Percentiles rank a stretch among this genome's conserved stretches.
These are phyloP conservation scores for Persicaria tinctoria DNA, from an alignment of 148 eudicot genomes.

Conservation along the genomic window DNA sequence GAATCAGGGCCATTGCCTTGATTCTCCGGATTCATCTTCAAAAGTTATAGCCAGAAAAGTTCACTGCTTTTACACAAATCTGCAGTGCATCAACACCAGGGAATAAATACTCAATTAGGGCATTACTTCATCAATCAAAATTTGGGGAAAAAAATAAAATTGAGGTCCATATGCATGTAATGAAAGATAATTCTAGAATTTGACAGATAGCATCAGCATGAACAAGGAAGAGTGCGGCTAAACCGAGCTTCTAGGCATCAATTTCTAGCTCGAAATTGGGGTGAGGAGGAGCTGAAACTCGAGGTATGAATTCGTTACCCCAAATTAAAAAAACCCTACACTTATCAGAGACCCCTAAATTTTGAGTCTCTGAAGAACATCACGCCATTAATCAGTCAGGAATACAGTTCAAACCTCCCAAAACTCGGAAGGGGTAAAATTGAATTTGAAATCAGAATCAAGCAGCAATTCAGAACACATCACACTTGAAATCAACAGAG, in stretches of 20 bases:
- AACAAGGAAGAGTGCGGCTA: neutral
- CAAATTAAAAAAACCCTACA: neutral
- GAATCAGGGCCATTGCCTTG: slow-evolving; percentile 24
- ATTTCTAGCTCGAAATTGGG: neutral
- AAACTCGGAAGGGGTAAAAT: neutral
- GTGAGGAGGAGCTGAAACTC: neutral
- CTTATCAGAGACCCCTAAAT: neutral
- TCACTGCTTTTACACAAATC: neutral
- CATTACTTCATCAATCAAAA: neutral
- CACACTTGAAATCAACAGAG: neutral
- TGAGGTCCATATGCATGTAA: too few species aligned
- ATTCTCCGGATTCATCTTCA: slow-evolving; percentile 44
- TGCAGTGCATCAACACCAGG: neutral
- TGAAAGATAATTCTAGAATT: neutral
- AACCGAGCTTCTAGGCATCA: neutral
- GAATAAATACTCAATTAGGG: neutral
- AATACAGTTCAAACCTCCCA: neutral
- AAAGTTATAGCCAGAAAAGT: slow-evolving; percentile 3
- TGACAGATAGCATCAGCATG: neutral
- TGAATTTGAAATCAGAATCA: neutral
- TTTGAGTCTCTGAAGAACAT: neutral
- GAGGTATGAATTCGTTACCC: neutral
- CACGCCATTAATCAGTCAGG: neutral
- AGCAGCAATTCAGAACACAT: neutral
- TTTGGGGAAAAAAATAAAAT: neutral